A percentile compares a stretch with the other conserved stretches of the same genome.
phyloP scores from a whole-genome alignment of 148 eudicot genomes.

The Vaccinium macrocarpon region DNA sequence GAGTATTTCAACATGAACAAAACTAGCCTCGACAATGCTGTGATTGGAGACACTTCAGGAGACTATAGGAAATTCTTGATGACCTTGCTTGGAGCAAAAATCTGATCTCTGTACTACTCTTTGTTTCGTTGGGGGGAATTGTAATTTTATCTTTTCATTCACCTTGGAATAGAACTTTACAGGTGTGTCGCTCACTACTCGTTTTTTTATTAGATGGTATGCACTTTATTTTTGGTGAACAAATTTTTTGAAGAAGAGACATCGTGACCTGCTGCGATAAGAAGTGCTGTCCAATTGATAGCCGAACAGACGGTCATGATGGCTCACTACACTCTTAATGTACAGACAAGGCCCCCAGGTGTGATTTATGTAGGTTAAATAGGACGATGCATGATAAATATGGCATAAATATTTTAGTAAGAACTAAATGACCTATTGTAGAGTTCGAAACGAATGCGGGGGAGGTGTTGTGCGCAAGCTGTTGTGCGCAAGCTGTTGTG shows the following conservation, averaged over 20 bases:
- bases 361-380: no score
- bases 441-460: no score
- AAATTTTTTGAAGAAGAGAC: background rate
- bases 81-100: slow-evolving; percentile 57
- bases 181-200: background rate
- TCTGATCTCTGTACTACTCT: slow-evolving; percentile 11
- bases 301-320: no score
- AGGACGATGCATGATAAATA: background rate
- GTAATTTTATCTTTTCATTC: background rate
- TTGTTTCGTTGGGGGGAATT: background rate
- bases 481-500: no score
- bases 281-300: no score
- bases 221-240: background rate
- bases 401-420: no score
- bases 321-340: no score
- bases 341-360: no score
- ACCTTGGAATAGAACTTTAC: background rate
- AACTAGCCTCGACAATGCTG: slow-evolving; percentile 49
- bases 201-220: background rate
- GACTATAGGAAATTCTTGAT: slow-evolving; percentile 59
- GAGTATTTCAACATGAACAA: slow-evolving; percentile 43
- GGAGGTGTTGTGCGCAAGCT: no score
- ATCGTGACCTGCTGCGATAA: no score
- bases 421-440: no score
- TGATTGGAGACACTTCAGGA: slow-evolving; percentile 75